These are phyloP conservation scores for Apiospora hydei DNA, from an alignment of 2,329 filamentous ascomycete species.

Conservation along the genomic window DNA sequence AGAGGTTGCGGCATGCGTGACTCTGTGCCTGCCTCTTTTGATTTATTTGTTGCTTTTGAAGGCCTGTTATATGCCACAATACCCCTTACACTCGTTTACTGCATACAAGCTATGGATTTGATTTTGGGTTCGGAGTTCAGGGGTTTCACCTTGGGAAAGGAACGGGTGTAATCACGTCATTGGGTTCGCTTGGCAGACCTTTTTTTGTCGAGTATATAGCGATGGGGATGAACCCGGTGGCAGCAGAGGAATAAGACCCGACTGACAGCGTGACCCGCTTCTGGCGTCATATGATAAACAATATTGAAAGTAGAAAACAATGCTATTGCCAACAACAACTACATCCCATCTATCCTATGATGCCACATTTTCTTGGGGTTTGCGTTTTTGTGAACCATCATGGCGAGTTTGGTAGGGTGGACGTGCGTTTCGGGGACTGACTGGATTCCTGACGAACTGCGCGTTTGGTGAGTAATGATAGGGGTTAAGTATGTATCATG, in stretches of 20 bases:
- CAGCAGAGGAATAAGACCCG: not conserved
- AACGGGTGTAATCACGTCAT: slow-evolving; percentile 3
- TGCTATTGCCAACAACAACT: not conserved
- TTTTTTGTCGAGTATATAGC: slow-evolving; percentile 3
- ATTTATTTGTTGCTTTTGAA: not conserved
- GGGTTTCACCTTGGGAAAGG: not conserved
- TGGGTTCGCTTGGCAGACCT: slow-evolving; percentile 1
- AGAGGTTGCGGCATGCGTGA: not conserved
- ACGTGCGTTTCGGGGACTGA: not conserved
- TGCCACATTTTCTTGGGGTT: not conserved
- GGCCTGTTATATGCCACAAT: slow-evolving; percentile 4
- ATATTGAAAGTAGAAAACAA: slow-evolving; percentile 10
- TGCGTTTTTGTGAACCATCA: not conserved
- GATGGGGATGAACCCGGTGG: not conserved
- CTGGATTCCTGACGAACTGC: not conserved
- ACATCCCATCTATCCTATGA: not conserved
- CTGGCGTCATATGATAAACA: not conserved
- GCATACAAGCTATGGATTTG: slow-evolving; percentile 4
- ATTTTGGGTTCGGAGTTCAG: not conserved
- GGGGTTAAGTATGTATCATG: not conserved
- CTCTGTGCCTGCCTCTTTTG: not conserved
- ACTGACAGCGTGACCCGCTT: not conserved
- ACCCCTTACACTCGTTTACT: slow-evolving; percentile 12
- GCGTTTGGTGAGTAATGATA: not conserved
- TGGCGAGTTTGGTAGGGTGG: not conserved